Conservation (phyloP, 805 yeast genomes). For the Ogataea corticis region DNA sequence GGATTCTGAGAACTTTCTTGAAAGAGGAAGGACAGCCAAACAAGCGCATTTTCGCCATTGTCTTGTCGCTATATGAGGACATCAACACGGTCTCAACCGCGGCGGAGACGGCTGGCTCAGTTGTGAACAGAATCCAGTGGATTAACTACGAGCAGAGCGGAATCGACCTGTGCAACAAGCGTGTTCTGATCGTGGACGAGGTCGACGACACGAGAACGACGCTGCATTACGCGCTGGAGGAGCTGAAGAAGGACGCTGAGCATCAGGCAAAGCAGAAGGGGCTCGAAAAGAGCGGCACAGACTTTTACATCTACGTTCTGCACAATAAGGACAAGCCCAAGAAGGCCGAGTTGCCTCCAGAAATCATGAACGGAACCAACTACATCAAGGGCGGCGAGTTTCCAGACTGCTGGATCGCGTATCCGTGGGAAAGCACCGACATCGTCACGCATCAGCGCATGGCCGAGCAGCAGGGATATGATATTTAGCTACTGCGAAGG, state of each 20-base stretch:
- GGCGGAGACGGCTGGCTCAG: conserved; percentile 60
- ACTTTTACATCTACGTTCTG: conserved; percentile 72
- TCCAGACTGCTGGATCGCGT: conserved; percentile 82
- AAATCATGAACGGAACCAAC: conserved; percentile 53
- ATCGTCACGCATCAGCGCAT: conserved; percentile 69
- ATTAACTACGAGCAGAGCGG: conserved; percentile 70
- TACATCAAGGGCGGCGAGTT: conserved; percentile 76
- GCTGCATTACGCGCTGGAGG: conserved; percentile 74
- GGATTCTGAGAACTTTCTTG: conserved; percentile 90
- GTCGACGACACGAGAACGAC: conserved; percentile 88
- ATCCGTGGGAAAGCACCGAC: conserved; percentile 83
- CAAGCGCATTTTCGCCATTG: conserved; percentile 92
- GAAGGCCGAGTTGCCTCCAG: conserved; percentile 68
- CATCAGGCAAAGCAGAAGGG: conserved; percentile 57
- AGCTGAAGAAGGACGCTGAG: conserved; percentile 68
- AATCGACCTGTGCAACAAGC: conserved; percentile 64
- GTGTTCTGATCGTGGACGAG: conserved; percentile 74
- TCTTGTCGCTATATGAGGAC: conserved; percentile 88
- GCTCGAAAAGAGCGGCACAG: conserved; percentile 54
- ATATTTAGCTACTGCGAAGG: conserved; percentile 29
- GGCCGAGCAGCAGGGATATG: conserved; percentile 77
- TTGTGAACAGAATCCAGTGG: conserved; percentile 82
- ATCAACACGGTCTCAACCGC: conserved; percentile 58
- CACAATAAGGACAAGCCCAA: conserved; percentile 76
- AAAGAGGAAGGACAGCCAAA: conserved; percentile 87